Evolutionary conservation across 305 asterid genomes (phyloP).

Genomic region (Nicotiana rustica): DNA sequence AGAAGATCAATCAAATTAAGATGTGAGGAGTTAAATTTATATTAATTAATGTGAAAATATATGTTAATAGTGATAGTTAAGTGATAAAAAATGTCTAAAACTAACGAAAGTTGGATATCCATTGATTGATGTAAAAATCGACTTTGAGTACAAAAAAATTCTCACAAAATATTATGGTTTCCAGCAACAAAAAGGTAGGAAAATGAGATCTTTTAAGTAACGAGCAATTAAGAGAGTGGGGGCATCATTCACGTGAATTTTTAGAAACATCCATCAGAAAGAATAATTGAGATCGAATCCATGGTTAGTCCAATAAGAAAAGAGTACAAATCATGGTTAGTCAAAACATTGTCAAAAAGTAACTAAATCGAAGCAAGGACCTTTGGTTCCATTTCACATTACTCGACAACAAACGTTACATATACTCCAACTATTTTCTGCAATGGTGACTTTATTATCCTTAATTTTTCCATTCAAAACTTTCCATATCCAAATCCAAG

Average conservation of each 20-base stretch:
- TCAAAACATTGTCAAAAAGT: background rate
- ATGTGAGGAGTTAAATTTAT: no score
- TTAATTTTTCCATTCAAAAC: no score
- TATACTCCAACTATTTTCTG: no score
- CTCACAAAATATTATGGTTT: background rate
- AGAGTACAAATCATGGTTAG: background rate
- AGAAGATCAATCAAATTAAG: no score
- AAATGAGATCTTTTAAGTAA: background rate
- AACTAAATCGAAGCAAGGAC: background rate
- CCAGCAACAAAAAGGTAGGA: background rate
- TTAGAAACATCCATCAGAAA: background rate
- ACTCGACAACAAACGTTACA: no score
- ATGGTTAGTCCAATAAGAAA: conserved; percentile 3
- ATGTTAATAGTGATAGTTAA: no score
- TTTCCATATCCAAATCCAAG: background rate
- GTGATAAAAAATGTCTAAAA: no score
- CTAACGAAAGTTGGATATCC: no score
- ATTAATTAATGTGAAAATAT: no score
- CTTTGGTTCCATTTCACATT: background rate
- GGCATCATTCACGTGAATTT: conserved; percentile 4
- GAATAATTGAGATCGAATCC: background rate
- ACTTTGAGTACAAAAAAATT: no score
- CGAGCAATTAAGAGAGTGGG: background rate
- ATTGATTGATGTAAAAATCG: no score
- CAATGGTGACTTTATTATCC: background rate